These are phyloP conservation scores for Punctularia strigosozonata DNA, from an alignment of 768 basidiomycete species.

Conservation along the genomic window DNA sequence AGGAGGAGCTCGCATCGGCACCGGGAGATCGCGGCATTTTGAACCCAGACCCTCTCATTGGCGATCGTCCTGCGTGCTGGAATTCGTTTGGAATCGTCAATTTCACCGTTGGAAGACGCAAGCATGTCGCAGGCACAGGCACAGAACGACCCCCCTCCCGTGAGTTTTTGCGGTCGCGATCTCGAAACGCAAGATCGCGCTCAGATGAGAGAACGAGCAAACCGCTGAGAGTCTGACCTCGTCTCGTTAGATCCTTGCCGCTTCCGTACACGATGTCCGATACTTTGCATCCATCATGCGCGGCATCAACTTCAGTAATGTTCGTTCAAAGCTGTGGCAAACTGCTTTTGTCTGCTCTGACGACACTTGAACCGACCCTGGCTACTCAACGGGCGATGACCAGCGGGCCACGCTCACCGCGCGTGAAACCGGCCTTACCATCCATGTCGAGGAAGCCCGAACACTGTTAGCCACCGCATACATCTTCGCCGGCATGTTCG, in stretches of 20 bases:
- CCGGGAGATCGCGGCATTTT: no score
- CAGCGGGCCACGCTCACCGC: constrained; percentile 70
- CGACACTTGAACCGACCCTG: background rate
- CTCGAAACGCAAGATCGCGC: no score
- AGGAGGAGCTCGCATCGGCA: no score
- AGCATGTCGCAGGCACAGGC: no score
- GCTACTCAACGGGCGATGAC: constrained; percentile 1
- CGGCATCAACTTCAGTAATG: constrained; percentile 73
- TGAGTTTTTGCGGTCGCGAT: no score
- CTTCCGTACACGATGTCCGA: constrained; percentile 72
- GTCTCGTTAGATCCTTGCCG: constrained; percentile 39
- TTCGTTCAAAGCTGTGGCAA: constrained; percentile 24
- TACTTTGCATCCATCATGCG: constrained; percentile 69
- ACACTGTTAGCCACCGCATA: constrained; percentile 82
- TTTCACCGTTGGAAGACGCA: no score
- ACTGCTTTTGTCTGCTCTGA: background rate
- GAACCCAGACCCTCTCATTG: no score
- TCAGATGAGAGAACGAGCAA: no score
- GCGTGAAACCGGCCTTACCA: constrained; percentile 54
- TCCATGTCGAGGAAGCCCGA: constrained; percentile 79
- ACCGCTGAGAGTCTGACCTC: background rate
- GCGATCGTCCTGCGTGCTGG: no score
- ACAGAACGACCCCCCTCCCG: no score
- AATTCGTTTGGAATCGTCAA: no score
- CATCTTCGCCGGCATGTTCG: constrained; percentile 67